phyloP scores from a whole-genome alignment of 371 early-diverging fungal species.

The Mortierella polycephala region DNA sequence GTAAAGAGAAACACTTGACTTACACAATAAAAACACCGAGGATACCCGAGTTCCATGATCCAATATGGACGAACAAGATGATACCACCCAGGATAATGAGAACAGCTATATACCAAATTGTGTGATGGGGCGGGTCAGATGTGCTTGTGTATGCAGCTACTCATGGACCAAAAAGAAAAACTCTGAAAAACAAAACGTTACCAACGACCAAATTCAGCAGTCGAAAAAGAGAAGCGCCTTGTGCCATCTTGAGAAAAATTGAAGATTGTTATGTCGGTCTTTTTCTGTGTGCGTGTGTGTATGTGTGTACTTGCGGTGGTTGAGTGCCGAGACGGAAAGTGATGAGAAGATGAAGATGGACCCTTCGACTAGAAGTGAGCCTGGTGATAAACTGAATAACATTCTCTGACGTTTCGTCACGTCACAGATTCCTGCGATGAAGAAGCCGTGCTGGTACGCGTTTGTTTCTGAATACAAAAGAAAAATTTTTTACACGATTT shows the following conservation, averaged over 20 bases:
- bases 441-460: no score
- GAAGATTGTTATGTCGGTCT: neutral
- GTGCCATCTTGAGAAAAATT: conserved; percentile 27
- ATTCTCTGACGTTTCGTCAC: no score
- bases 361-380: no score
- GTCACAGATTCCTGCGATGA: no score
- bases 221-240: conserved; percentile 47
- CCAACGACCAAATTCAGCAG: conserved; percentile 41
- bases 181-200: neutral
- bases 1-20: conserved; percentile 1
- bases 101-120: conserved; percentile 9
- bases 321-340: no score
- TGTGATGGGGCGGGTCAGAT: neutral
- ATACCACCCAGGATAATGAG: conserved; percentile 41
- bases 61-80: conserved; percentile 32
- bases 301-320: neutral
- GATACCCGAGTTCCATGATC: conserved; percentile 45
- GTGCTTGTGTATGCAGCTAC: no score
- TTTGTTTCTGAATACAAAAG: no score
- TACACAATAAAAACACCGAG: conserved; percentile 39
- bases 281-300: no score
- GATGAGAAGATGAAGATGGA: no score
- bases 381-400: no score
- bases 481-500: no score
- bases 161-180: neutral